A percentile compares a stretch with the other conserved stretches of the same genome.
These are phyloP conservation scores for Colletotrichum tanaceti DNA, from an alignment of 2,329 filamentous ascomycete genomes.

Conservation along the genomic window DNA sequence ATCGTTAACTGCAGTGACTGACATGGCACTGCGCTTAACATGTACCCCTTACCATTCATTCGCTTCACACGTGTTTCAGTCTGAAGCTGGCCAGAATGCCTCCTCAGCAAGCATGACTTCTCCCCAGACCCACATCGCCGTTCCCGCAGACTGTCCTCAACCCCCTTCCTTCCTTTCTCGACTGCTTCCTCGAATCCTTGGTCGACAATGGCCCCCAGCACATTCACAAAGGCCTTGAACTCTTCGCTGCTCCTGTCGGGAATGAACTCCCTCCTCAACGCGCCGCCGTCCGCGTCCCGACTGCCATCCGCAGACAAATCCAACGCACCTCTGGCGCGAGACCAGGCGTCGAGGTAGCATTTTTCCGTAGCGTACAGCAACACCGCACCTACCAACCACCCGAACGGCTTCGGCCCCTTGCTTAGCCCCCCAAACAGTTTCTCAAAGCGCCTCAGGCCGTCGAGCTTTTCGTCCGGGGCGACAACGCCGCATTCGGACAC, in stretches of 20 bases:
- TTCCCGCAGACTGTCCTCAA: constrained; percentile 48
- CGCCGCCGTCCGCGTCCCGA: constrained; percentile 72
- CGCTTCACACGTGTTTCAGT: neutral
- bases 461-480: constrained; percentile 50
- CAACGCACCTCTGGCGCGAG: constrained; percentile 58
- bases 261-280: constrained; percentile 72
- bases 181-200: constrained; percentile 58
- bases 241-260: constrained; percentile 74
- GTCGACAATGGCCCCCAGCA: constrained; percentile 67
- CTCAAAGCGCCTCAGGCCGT: constrained; percentile 54
- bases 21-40: neutral
- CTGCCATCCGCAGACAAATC: constrained; percentile 26
- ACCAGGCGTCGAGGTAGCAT: constrained; percentile 71
- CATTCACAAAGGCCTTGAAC: constrained; percentile 69
- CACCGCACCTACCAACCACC: constrained; percentile 73
- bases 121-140: constrained; percentile 59
- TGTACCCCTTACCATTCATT: too few species aligned
- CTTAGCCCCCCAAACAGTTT: constrained; percentile 66
- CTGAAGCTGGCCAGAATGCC: constrained; percentile 65
- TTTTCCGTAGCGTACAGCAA: constrained; percentile 83
- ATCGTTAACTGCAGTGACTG: neutral
- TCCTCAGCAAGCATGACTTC: constrained; percentile 68
- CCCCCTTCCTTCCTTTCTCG: constrained; percentile 48
- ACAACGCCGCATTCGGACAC: constrained; percentile 42
- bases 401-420: constrained; percentile 58